A percentile compares a stretch with the other conserved stretches of the same genome.
Conservation (phyloP, 164 flowering plant genomes). For the Nymphaea colorata region DNA sequence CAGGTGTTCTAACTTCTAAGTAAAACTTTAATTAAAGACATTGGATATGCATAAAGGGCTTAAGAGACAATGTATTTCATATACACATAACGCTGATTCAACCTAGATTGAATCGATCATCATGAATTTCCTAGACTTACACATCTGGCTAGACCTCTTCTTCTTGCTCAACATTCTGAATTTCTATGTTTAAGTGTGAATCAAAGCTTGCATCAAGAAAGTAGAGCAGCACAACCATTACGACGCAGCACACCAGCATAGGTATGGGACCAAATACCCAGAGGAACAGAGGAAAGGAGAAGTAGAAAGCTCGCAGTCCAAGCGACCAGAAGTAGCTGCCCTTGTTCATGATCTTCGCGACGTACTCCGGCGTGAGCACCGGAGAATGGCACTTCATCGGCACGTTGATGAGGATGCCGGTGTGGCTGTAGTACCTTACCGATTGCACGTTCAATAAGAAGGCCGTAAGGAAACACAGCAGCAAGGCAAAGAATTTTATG, state of each 20-base stretch:
- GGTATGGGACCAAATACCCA: slow-evolving; percentile 96
- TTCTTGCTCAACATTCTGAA: not conserved
- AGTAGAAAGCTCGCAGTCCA: slow-evolving; percentile 72
- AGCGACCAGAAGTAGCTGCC: slow-evolving; percentile 87
- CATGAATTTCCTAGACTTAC: too few relatives aligned
- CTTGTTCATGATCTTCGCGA: slow-evolving; percentile 36
- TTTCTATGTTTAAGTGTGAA: slow-evolving; percentile 11
- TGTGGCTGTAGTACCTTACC: slow-evolving; percentile 24
- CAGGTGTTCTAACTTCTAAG: too few relatives aligned
- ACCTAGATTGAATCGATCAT: not conserved
- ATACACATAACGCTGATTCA: too few relatives aligned
- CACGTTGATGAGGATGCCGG: slow-evolving; percentile 77
- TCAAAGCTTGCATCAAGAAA: slow-evolving; percentile 42
- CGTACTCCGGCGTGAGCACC: slow-evolving; percentile 39
- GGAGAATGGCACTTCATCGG: slow-evolving; percentile 37
- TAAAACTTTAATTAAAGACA: too few relatives aligned
- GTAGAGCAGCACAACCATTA: slow-evolving; percentile 41
- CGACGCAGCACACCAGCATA: slow-evolving; percentile 44
- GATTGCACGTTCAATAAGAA: slow-evolving; percentile 11
- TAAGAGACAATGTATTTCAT: too few relatives aligned
- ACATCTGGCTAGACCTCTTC: not conserved
- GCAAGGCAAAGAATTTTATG: slow-evolving; percentile 53
- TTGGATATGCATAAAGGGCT: too few relatives aligned
- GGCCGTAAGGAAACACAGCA: slow-evolving; percentile 49
- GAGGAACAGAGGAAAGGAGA: slow-evolving; percentile 70